Evolutionary conservation across 345 rosid genomes (phyloP).

Genomic region (Erucastrum elatum): DNA sequence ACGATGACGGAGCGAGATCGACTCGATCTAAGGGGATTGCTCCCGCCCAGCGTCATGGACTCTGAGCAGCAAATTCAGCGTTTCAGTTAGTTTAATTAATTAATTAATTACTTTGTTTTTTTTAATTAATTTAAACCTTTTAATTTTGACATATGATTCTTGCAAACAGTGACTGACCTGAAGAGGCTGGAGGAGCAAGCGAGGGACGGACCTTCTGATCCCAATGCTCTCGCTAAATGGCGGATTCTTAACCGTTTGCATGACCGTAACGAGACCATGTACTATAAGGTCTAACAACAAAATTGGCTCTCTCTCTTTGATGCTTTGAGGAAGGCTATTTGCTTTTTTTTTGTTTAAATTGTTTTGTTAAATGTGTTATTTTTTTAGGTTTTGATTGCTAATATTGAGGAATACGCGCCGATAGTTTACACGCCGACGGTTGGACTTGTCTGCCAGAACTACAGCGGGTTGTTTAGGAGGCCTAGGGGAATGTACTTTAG

Average conservation of each 20-base stretch:
- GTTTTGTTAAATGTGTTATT: neutral
- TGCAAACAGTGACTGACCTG: conserved; percentile 70
- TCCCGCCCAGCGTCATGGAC: conserved; percentile 87
- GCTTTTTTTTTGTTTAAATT: neutral
- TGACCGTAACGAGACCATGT: conserved; percentile 97
- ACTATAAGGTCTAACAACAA: conserved; percentile 57
- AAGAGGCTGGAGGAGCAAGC: conserved; percentile 92
- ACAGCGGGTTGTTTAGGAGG: conserved; percentile 94
- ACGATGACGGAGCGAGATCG: conserved; percentile 95
- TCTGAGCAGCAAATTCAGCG: conserved; percentile 88
- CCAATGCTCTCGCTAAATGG: conserved; percentile 92
- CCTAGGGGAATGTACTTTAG: conserved; percentile 99
- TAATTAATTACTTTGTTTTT: neutral
- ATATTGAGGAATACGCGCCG: conserved; percentile 96
- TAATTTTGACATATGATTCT: too few species aligned
- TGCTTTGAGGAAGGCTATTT: neutral
- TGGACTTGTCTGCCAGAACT: conserved; percentile 96
- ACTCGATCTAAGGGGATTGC: conserved; percentile 94
- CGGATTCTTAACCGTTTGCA: conserved; percentile 93
- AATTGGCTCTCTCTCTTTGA: neutral
- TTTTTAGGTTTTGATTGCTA: conserved; percentile 75
- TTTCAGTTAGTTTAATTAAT: conserved; percentile 54
- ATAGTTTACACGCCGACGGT: conserved; percentile 95
- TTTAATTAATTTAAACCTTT: too few species aligned
- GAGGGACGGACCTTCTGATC: conserved; percentile 93